A percentile compares a stretch with the other conserved stretches of the same genome.
Evolutionary conservation across 2,329 filamentous ascomycete species (phyloP).

Genomic region (Fusarium tjaetaba): DNA sequence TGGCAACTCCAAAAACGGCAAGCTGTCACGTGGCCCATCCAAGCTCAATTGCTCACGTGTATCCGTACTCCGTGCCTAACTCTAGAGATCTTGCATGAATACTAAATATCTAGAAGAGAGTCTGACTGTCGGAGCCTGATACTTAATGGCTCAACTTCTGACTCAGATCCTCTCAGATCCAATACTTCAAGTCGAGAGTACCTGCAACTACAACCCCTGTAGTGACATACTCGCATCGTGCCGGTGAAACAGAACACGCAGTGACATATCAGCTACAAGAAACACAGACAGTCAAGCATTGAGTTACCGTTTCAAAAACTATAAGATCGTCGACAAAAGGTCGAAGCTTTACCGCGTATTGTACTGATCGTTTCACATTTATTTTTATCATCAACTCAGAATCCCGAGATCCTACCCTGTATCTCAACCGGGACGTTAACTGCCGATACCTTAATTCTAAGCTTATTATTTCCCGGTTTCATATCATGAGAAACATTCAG

Average conservation of each 20-base stretch:
- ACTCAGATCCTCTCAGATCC: not conserved
- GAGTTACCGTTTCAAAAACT: not conserved
- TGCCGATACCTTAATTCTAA: not conserved
- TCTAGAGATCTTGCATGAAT: too few relatives aligned
- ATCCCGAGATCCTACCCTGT: conserved; percentile 1
- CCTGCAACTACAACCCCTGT: accelerated
- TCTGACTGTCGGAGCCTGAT: accelerated
- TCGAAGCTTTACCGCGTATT: not conserved
- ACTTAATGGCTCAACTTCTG: accelerated
- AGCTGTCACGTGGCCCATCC: not conserved
- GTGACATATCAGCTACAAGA: not conserved
- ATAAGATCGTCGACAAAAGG: not conserved
- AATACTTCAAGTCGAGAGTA: accelerated
- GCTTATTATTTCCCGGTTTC: not conserved
- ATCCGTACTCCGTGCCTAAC: too few relatives aligned
- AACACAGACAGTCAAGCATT: not conserved
- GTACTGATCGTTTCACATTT: conserved; percentile 5
- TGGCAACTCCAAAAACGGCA: not conserved
- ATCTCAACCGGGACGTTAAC: not conserved
- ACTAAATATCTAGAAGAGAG: too few relatives aligned
- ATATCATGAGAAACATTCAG: not conserved
- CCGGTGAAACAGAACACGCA: not conserved
- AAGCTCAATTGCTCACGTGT: too few relatives aligned
- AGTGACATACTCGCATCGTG: not conserved
- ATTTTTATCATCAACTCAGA: conserved; percentile 7